Evolutionary conservation across 306 rosid species (phyloP).

Genomic region (Lablab purpureus): DNA sequence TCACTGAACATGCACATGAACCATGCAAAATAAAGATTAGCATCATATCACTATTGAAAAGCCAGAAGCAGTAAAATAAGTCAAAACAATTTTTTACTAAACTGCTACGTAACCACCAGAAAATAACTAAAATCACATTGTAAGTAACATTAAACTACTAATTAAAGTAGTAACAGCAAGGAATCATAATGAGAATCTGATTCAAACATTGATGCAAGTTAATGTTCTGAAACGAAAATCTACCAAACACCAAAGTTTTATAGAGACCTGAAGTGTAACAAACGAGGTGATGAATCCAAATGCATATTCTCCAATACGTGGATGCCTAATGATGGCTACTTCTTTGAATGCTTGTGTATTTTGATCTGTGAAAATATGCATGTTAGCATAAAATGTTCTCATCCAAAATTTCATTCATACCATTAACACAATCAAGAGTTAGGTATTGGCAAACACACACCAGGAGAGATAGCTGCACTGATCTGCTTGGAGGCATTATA

Average conservation of each 20-base stretch:
- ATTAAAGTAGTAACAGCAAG: conserved; percentile 2
- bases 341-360: conserved; percentile 93
- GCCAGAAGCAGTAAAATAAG: neutral
- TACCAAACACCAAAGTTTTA: conserved; percentile 3
- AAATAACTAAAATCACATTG: conserved; percentile 24
- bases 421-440: neutral
- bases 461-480: conserved; percentile 93
- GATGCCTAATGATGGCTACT: conserved; percentile 94
- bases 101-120: neutral
- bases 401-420: neutral
- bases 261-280: conserved; percentile 72
- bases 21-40: conserved; percentile 22
- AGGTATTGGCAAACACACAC: conserved; percentile 49
- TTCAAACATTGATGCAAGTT: conserved; percentile 24
- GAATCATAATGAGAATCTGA: neutral
- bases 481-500: conserved; percentile 96
- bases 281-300: conserved; percentile 92
- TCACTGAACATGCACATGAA: neutral
- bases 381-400: conserved; percentile 16
- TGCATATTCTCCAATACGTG: conserved; percentile 95
- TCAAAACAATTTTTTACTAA: neutral
- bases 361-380: conserved; percentile 64
- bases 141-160: conserved; percentile 1
- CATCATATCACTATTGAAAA: neutral
- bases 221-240: conserved; percentile 19